Evolutionary conservation across 2,329 filamentous ascomycete species (phyloP).

Genomic region (Dactylellina leptospora): DNA sequence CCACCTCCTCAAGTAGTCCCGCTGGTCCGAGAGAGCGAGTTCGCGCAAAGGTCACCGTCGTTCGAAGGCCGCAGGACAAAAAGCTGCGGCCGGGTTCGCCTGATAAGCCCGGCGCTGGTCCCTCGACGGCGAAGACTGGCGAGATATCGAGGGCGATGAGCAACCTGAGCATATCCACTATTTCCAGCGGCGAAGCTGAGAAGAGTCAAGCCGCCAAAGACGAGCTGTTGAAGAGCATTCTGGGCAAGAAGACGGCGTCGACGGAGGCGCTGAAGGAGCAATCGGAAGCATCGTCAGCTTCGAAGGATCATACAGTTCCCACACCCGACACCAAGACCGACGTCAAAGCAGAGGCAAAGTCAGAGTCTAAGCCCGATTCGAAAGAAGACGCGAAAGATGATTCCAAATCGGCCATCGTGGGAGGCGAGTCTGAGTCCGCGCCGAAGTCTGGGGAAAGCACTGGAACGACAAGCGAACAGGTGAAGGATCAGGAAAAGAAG

Average conservation of each 20-base stretch:
- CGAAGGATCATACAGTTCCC: not conserved
- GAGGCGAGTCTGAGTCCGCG: not conserved
- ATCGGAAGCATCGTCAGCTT: not conserved
- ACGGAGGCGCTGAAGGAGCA: not conserved
- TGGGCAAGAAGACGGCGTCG: constrained; percentile 39
- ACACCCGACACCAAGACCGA: not conserved
- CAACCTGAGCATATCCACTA: constrained; percentile 35
- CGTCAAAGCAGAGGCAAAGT: not conserved
- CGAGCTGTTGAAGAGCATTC: constrained; percentile 43
- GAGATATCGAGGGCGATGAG: constrained; percentile 43
- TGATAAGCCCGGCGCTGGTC: constrained; percentile 14
- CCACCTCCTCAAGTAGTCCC: constrained; percentile 9
- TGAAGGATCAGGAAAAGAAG: constrained; percentile 31
- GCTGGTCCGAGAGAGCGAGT: constrained; percentile 25
- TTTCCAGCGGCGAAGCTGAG: constrained; percentile 47
- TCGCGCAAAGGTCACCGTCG: constrained; percentile 42
- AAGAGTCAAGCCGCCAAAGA: constrained; percentile 48
- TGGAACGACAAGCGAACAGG: constrained; percentile 34
- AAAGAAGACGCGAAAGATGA: constrained; percentile 9
- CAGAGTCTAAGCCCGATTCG: not conserved
- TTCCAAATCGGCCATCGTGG: not conserved
- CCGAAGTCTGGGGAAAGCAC: constrained; percentile 18
- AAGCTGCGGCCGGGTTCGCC: constrained; percentile 17
- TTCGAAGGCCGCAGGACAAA: constrained; percentile 36
- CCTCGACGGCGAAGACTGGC: constrained; percentile 1